phyloP scores from a whole-genome alignment of 176 grass and related monocot genomes.

The Cenchrus americanus region DNA sequence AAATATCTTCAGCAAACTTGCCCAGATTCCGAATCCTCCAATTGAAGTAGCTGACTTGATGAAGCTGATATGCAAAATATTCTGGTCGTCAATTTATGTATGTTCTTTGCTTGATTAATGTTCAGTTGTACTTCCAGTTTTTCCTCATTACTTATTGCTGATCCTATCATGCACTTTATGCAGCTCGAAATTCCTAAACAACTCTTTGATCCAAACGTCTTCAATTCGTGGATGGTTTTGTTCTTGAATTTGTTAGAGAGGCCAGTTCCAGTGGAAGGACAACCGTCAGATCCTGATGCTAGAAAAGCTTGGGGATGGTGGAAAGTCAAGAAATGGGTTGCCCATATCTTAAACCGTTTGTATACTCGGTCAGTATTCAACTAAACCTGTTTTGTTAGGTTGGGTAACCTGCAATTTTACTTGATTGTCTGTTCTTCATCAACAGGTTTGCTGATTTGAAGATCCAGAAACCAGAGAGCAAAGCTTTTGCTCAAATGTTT shows the following conservation, averaged over 20 bases:
- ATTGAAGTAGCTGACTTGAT: constrained; percentile 92
- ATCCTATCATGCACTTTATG: constrained; percentile 33
- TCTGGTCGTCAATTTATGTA: constrained; percentile 99
- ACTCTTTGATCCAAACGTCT: constrained; percentile 69
- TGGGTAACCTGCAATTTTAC: constrained; percentile 32
- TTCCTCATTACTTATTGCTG: neutral
- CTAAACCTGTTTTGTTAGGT: constrained; percentile 13
- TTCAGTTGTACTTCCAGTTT: neutral
- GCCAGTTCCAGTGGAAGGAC: constrained; percentile 73
- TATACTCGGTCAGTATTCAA: constrained; percentile 71
- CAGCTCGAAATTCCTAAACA: constrained; percentile 93
- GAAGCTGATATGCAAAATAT: constrained; percentile 99
- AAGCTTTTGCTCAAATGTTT: constrained; percentile 95
- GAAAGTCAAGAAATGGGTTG: constrained; percentile 94
- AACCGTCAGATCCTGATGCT: constrained; percentile 69
- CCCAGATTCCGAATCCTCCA: constrained; percentile 77
- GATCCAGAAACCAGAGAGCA: constrained; percentile 89
- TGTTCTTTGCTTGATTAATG: constrained; percentile 41
- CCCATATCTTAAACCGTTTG: constrained; percentile 83
- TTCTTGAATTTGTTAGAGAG: constrained; percentile 82
- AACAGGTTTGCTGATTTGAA: constrained; percentile 94
- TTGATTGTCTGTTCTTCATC: constrained; percentile 6
- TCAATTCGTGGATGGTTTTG: constrained; percentile 89
- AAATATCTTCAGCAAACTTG: constrained; percentile 76
- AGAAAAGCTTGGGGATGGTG: constrained; percentile 93